These are phyloP conservation scores for Fusarium palustre DNA, from an alignment of 2,329 filamentous ascomycete genomes.

Conservation along the genomic window DNA sequence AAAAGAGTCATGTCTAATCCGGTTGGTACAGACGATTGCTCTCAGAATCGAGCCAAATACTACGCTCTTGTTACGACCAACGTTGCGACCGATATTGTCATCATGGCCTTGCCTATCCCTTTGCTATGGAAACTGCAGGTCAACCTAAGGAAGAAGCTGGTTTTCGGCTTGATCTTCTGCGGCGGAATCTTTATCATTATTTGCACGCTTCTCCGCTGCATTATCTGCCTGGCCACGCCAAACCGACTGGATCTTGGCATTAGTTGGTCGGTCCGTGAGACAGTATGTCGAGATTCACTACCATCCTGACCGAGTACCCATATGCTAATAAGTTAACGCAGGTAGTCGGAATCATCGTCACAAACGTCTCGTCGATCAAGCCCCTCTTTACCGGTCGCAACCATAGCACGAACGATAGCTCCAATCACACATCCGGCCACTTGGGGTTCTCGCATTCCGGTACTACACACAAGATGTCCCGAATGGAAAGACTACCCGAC, in stretches of 20 bases:
- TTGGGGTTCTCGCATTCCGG: not conserved
- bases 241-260: not conserved
- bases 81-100: not conserved
- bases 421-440: not conserved
- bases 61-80: not conserved
- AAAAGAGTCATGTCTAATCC: not conserved
- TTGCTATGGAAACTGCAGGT: not conserved
- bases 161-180: not conserved
- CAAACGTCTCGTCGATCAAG: not conserved
- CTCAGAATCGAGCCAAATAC: not conserved
- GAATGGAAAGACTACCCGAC: not conserved
- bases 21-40: not conserved
- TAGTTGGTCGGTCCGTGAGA: not conserved
- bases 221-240: not conserved
- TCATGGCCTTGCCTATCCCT: not conserved
- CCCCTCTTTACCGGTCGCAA: not conserved
- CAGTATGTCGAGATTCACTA: not conserved
- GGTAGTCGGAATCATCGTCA: not conserved
- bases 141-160: not conserved
- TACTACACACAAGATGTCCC: not conserved
- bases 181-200: not conserved
- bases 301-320: fast-evolving
- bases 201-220: not conserved
- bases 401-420: not conserved
- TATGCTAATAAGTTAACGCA: not conserved